Percentiles rank a stretch among this genome's conserved stretches.
These are phyloP conservation scores for Suillus clintonianus DNA, from an alignment of 768 basidiomycete species.

Conservation along the genomic window DNA sequence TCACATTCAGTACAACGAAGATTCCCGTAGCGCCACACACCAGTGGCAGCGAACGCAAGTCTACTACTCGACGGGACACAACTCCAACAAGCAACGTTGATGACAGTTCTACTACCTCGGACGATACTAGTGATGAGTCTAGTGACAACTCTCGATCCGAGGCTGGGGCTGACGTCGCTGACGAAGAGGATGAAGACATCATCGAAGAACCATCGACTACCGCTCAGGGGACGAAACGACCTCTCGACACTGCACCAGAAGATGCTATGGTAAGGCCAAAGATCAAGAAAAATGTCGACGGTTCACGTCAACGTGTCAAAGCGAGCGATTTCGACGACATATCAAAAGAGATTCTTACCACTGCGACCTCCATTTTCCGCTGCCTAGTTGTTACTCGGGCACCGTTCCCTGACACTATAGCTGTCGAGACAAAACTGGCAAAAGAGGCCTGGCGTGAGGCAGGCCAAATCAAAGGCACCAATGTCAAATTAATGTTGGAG, in stretches of 20 bases:
- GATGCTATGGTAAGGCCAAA: background rate
- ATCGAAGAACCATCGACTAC: background rate
- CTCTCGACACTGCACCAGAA: background rate
- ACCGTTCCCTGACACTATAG: slow-evolving; percentile 21
- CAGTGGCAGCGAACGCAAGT: background rate
- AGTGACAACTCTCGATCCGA: background rate
- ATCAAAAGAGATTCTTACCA: slow-evolving; percentile 19
- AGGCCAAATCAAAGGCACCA: background rate
- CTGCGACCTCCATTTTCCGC: slow-evolving; percentile 15
- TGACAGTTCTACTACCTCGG: background rate
- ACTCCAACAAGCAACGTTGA: background rate
- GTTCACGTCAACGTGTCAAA: background rate
- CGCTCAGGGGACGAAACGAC: background rate
- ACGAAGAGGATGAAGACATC: background rate
- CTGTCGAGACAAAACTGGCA: slow-evolving; percentile 3
- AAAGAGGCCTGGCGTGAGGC: slow-evolving; percentile 2
- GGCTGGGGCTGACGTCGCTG: background rate
- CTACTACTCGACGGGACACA: too few relatives aligned
- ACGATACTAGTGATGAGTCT: background rate
- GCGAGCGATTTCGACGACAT: slow-evolving; percentile 19
- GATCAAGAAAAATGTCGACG: too few relatives aligned
- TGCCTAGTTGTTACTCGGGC: slow-evolving; percentile 18
- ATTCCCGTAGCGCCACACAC: background rate
- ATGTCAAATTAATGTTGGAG: slow-evolving; percentile 4
- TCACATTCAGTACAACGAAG: background rate